Evolutionary conservation across 768 basidiomycete genomes (phyloP), one percentile per base, ranked within the genome.

Genomic region (Naganishia vaughanmartiniae): DNA sequence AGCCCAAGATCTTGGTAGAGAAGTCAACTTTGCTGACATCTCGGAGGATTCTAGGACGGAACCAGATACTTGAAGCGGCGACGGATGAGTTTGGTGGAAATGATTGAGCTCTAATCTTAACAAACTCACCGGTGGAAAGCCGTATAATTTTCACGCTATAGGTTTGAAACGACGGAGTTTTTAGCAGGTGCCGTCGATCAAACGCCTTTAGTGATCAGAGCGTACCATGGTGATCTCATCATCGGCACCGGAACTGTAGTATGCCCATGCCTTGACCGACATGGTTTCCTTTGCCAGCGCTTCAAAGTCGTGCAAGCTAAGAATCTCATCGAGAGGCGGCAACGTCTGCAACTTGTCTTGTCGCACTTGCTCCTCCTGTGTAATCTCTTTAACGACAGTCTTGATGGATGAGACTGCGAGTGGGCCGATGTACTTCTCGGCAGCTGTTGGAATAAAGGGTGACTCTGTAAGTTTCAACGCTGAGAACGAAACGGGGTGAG

Each of bases 21-120:
- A 75, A 93, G 79, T 95, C 90, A n/a, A 96, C 90, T 1, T 84
- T 84, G 6, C 88, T 88, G 24, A 96, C 92, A 74, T 97, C 88
- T 19, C 92, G 86, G 34, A 97, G 84, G 39, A 97, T 87, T 28
- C 93, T 87, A 19, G 93, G 87, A 66, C 87, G 85, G 81, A 95
- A 94, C 84, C 92, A 95, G 80, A 92, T 89, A 30, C 60, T 63
- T 39, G 4, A 15, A 26, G 14, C 73, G 85, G 80, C 12, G 87
- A 89, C 7, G 90, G 74, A 66, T 36, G 42, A 55, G 33, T 14
- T 66, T 56, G n/a, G 10, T 51, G 24, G 39, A 71, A 65, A 70
- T 77, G 78, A 70, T 76, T 2, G 19, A 9, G 39, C 21, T 4
- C 17, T 26, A 42, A 26, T 34, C 15, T 46, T n/a, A 28, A 65